Evolutionary conservation across 768 basidiomycete genomes (phyloP).

Genomic region (Hebeloma cylindrosporum): DNA sequence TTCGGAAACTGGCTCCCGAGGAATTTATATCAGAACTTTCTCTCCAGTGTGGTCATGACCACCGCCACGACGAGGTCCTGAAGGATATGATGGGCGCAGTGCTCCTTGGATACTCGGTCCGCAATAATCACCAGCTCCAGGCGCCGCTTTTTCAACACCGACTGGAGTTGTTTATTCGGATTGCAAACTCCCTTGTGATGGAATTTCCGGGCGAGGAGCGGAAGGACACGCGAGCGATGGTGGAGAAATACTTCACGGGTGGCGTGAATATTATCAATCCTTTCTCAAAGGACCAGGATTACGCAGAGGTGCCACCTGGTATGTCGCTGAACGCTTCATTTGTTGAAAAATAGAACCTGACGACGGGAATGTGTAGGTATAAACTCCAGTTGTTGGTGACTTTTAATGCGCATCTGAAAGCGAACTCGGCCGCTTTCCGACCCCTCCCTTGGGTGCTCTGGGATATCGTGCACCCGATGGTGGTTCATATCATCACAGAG

Average conservation of each 20-base stretch:
- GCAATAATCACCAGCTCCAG: conserved; percentile 1
- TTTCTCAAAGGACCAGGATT: conserved; percentile 3
- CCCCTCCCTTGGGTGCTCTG: conserved; percentile 1
- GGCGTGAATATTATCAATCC: neutral
- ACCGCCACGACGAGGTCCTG: conserved; percentile 3
- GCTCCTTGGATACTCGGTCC: neutral
- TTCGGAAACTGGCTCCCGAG: neutral
- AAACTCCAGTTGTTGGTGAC: neutral
- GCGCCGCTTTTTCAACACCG: conserved; percentile 2
- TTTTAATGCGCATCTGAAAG: conserved; percentile 1
- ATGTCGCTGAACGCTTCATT: neutral
- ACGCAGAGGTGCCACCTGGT: conserved; percentile 1
- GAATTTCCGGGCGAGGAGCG: neutral
- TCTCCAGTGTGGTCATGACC: too few species aligned
- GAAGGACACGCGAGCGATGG: neutral
- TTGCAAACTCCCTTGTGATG: neutral
- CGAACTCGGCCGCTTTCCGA: neutral
- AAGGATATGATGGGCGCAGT: conserved; percentile 2
- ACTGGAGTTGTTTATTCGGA: conserved; percentile 5
- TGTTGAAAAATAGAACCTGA: neutral
- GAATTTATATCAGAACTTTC: too few species aligned
- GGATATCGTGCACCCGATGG: neutral
- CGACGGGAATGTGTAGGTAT: neutral
- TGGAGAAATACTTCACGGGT: neutral
- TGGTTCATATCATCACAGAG: conserved; percentile 1